These are phyloP conservation scores for Cryptosporidium viatorum DNA, from an alignment of 169 alveolate species.

Conservation along the genomic window DNA sequence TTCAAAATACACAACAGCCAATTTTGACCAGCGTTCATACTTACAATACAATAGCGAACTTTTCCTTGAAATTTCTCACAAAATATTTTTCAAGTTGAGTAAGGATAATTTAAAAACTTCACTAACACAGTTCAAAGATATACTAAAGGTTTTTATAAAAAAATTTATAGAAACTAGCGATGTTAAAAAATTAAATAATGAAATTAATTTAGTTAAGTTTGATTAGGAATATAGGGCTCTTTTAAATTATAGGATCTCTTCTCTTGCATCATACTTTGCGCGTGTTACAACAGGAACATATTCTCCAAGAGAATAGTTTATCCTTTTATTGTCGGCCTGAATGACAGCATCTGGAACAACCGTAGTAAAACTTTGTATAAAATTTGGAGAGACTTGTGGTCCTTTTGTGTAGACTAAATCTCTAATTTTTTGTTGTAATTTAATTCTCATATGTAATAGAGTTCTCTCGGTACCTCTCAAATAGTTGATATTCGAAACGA, in stretches of 20 bases:
- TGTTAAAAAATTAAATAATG: slow-evolving; percentile 1
- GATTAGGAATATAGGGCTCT: not conserved
- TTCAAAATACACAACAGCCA: not conserved
- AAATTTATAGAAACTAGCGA: not conserved
- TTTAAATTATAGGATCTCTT: slow-evolving; percentile 47
- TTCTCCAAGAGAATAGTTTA: slow-evolving; percentile 63
- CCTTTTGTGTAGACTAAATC: slow-evolving; percentile 84
- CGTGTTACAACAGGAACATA: slow-evolving; percentile 77
- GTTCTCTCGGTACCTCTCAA: slow-evolving; percentile 90
- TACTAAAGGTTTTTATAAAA: not conserved
- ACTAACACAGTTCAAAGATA: not conserved
- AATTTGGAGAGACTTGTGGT: slow-evolving; percentile 84
- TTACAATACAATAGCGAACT: not conserved
- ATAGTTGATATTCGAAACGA: slow-evolving; percentile 85
- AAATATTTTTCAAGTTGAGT: not conserved
- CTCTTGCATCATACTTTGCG: slow-evolving; percentile 72
- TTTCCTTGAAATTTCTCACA: not conserved
- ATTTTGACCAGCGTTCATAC: not conserved
- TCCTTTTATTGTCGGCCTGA: slow-evolving; percentile 68
- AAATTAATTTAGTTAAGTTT: not conserved
- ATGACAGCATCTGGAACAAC: slow-evolving; percentile 81
- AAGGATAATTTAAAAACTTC: not conserved
- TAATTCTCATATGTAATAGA: slow-evolving; percentile 85
- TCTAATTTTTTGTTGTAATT: slow-evolving; percentile 82
- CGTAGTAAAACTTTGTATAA: slow-evolving; percentile 83